Conservation (phyloP, 306 rosid species). For the Lithocarpus polystachyus region DNA sequence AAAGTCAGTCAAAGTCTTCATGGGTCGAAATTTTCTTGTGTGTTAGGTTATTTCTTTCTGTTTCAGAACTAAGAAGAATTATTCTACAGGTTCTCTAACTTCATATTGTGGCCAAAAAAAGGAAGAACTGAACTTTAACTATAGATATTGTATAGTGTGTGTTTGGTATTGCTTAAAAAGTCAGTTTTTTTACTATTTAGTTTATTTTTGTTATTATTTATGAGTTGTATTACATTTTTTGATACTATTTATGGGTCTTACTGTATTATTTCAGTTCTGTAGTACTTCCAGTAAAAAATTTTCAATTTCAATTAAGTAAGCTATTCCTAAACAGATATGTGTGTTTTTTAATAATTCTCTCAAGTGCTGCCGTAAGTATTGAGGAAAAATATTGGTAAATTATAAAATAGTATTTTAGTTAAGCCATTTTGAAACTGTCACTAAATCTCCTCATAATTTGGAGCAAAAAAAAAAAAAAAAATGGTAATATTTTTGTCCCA, state of each 20-base stretch:
- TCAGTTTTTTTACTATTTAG: accelerated
- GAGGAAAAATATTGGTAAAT: too few species aligned
- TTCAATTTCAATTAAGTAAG: too few species aligned
- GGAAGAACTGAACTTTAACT: background rate
- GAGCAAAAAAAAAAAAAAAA: too few species aligned
- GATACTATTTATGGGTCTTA: too few species aligned
- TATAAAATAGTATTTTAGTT: too few species aligned
- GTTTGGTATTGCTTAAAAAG: too few species aligned
- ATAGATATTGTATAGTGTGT: too few species aligned
- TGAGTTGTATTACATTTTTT: accelerated
- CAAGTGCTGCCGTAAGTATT: too few species aligned
- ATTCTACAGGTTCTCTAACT: background rate
- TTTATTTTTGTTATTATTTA: accelerated
- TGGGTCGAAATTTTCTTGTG: background rate
- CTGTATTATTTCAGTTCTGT: accelerated
- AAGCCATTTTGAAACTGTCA: too few species aligned
- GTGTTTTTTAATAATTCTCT: too few species aligned
- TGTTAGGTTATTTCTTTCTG: background rate
- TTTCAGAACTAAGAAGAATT: background rate
- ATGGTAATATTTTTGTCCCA: too few species aligned
- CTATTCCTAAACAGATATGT: accelerated
- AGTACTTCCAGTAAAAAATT: accelerated
- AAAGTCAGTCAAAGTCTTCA: background rate
- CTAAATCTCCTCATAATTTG: too few species aligned
- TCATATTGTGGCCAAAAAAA: background rate